Base-by-base conservation (phyloP, 768 basidiomycete species). In the Butyriboletus loyo region DNA sequence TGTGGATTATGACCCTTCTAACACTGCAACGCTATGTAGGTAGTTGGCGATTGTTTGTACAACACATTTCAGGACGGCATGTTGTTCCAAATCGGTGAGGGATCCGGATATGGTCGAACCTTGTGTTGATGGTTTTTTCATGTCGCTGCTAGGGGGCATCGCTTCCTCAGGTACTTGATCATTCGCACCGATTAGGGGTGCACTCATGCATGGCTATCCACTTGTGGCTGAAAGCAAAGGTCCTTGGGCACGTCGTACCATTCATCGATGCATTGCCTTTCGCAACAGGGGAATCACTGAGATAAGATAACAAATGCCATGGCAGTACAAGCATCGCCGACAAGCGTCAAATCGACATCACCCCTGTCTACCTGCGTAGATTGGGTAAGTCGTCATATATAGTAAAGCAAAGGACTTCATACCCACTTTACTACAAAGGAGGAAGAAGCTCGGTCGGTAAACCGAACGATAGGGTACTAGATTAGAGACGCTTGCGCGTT, bases 281-380 rank as follows among this genome's bases (percentile, higher is more conserved):
- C 5, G 9, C 24, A 24, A 17, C 17, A 11, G 35, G 25, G 28
- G 15, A 25, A 28, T 35, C 25, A 46, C 5, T 21, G 39, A 19
- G 10, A 34, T 21, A n/a, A n/a, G n/a, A n/a, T n/a, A n/a, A 21
- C 19, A 35, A 15, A 35, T 8, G 50, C 7, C 13, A 41, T 21
- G 31, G 49, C 37, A n/a, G 17, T n/a, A 22, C 27, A 30, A 2
- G 34, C 52, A 31, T 31, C n/a, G 25, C 48, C 28, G 11, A 44
- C n/a, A 3, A 15, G 5, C n/a, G 30, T 9, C 19, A 19, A 40
- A 15, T 10, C 14, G 50, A 60, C 30, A 74, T 70, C 53, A 68
- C 72, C 50, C 72, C 66, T 40, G 72, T 51, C 66, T 60, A 19
- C 72, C 73, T 32, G 24, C n/a, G 14, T 19, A 46, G 34, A 50